Percentiles rank a stretch among this genome's conserved stretches.
Conservation (phyloP, 768 basidiomycete species). For the Pleurotus tuber-regium region DNA sequence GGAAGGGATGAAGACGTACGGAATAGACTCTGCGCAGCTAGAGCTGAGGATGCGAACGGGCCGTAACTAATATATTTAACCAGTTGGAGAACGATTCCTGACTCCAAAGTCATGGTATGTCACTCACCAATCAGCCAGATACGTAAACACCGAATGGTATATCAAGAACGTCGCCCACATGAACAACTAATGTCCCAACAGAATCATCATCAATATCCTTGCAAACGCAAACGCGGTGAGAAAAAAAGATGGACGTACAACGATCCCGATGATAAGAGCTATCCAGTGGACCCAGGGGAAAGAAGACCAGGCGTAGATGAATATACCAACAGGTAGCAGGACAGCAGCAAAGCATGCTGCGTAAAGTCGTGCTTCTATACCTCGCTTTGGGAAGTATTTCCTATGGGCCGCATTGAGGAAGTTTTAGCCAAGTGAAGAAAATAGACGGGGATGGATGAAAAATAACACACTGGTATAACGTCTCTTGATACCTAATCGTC, state of each 20-base stretch:
- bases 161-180: slow-evolving; percentile 43
- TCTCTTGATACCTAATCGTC: slow-evolving; percentile 44
- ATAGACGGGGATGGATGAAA: not conserved
- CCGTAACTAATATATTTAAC: slow-evolving; percentile 33
- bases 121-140: slow-evolving; percentile 56
- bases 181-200: no score
- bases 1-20: slow-evolving; percentile 30
- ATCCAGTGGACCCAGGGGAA: slow-evolving; percentile 54
- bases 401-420: slow-evolving; percentile 14
- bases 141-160: slow-evolving; percentile 54
- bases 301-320: slow-evolving; percentile 69
- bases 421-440: not conserved
- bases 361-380: slow-evolving; percentile 53
- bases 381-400: slow-evolving; percentile 22
- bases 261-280: slow-evolving; percentile 46
- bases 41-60: slow-evolving; percentile 57
- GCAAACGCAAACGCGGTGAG: no score
- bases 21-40: slow-evolving; percentile 59
- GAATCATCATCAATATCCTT: no score
- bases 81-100: not conserved
- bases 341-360: slow-evolving; percentile 45
- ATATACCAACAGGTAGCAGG: slow-evolving; percentile 53
- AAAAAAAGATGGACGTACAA: no score
- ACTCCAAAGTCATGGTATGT: not conserved
- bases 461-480: slow-evolving; percentile 39